Base-by-base conservation (phyloP, 2,329 filamentous ascomycete species). In the Fusarium redolens region DNA sequence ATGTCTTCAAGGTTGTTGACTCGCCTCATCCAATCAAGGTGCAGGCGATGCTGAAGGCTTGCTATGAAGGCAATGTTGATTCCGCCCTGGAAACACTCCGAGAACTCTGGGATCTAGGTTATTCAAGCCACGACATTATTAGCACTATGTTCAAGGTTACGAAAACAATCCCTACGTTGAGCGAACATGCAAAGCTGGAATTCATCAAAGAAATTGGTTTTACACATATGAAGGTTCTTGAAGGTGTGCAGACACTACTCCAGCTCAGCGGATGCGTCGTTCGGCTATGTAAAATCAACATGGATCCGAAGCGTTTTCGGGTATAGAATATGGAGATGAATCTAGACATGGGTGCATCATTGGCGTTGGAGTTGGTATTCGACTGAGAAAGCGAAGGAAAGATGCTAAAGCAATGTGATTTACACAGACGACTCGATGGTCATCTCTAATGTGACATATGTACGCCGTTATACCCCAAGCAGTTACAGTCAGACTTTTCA, bases 121-220 rank as follows among this genome's bases (percentile, higher is more conserved):
- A 99, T 84, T 97, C 94, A n/a, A 97, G 94, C 77, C 96, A 99
- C 84, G 96, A 99, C 82, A 97, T 99, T 77, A 97, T 99, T 82
- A 97, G 93, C 84, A 99, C 96, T 69, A 99, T 99, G 96, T 98
- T 99, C 87, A 92, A 92, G 79, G 96, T 99, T 68, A 98, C 96
- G 50, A 99, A 98, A 86, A 97, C 95, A 3, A 95, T 98, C 67
- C 93, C 94, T 4, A 94, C 92, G 3, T 85, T 99, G 63, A 96
- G 94, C 75, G 96, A 99, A 83, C 95, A 98, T 82, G 91, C 95
- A 20, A 98, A 98, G 85, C 86, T 99, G 69, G 96, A 98, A 81
- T 99, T 98, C 77, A 97, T 98, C 84, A 96, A 95, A 84, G 96
- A 98, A 84, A 99, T 99, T 82, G 96, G 96, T 59, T 98, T 98